Evolutionary conservation across 2,329 filamentous ascomycete genomes (phyloP).

Genomic region (Pseudogymnoascus sp.): DNA sequence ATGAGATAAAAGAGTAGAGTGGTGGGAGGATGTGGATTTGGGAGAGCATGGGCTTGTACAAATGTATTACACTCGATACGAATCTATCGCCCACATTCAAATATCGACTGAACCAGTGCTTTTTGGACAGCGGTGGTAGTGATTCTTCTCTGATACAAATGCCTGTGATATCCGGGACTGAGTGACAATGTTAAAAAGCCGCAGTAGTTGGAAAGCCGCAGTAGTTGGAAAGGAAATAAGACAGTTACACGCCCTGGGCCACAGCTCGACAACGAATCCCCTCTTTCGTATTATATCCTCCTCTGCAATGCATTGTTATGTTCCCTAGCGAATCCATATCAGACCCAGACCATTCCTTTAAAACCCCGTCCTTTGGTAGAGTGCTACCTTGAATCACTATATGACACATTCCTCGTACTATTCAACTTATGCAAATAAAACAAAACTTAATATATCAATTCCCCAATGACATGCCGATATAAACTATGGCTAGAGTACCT

Average conservation of each 20-base stretch:
- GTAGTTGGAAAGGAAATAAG: neutral
- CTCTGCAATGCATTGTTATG: neutral
- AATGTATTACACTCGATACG: conserved; percentile 19
- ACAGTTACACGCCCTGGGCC: neutral
- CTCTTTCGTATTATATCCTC: neutral
- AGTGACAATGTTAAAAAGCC: neutral
- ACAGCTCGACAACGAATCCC: neutral
- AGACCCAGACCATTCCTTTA: neutral
- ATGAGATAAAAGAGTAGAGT: conserved; percentile 1
- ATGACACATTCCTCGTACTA: neutral
- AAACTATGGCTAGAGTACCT: neutral
- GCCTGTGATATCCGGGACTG: neutral
- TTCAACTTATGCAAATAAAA: neutral
- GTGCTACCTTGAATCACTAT: neutral
- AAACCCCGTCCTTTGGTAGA: neutral
- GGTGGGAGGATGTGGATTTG: conserved; percentile 5
- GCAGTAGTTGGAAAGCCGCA: neutral
- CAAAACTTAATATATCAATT: neutral
- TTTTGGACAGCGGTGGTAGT: neutral
- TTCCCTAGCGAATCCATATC: neutral
- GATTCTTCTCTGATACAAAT: neutral
- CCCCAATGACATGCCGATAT: neutral
- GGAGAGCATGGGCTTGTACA: conserved; percentile 20
- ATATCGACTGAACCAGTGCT: neutral
- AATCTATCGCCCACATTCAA: conserved; percentile 7